A percentile compares a stretch with the other conserved stretches of the same genome.
phyloP scores from a whole-genome alignment of 495 filamentous ascomycete species.

The Penicillium roqueforti region DNA sequence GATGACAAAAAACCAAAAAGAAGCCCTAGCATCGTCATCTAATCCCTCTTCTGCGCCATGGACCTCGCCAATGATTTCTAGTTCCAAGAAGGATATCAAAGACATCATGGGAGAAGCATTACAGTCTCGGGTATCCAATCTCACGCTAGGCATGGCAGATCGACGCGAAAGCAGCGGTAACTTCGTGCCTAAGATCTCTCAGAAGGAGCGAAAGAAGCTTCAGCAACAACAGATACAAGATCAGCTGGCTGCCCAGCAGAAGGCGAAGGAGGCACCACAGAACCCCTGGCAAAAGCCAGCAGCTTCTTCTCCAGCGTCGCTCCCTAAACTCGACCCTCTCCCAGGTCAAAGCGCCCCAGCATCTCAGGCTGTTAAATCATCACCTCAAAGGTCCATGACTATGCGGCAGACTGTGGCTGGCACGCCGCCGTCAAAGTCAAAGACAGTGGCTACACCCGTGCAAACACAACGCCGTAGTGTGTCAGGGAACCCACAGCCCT shows the following conservation, averaged over 20 bases:
- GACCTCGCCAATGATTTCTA: slow-evolving; percentile 52
- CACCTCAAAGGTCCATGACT: slow-evolving; percentile 49
- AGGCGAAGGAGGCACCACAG: slow-evolving; percentile 41
- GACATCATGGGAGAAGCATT: slow-evolving; percentile 82
- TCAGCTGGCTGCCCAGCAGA: slow-evolving; percentile 43
- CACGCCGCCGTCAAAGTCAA: slow-evolving; percentile 35
- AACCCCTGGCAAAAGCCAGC: slow-evolving; percentile 71
- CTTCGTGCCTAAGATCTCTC: slow-evolving; percentile 61
- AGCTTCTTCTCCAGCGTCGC: slow-evolving; percentile 15
- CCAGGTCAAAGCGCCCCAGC: slow-evolving; percentile 20
- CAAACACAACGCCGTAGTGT: slow-evolving; percentile 27
- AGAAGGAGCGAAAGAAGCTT: slow-evolving; percentile 85
- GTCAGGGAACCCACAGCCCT: slow-evolving; percentile 22
- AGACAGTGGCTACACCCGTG: slow-evolving; percentile 27
- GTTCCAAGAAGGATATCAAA: slow-evolving; percentile 67
- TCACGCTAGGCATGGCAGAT: slow-evolving; percentile 64
- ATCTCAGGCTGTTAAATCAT: slow-evolving; percentile 23
- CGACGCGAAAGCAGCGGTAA: slow-evolving; percentile 36
- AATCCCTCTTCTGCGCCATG: slow-evolving; percentile 48
- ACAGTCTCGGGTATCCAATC: slow-evolving; percentile 56
- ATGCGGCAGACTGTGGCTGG: slow-evolving; percentile 61
- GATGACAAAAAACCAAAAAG: slow-evolving; percentile 21
- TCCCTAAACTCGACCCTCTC: slow-evolving; percentile 17
- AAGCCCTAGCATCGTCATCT: slow-evolving; percentile 13
- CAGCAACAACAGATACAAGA: slow-evolving; percentile 65